phyloP scores from a whole-genome alignment of 345 rosid species.

The Lenwebbia sp. region DNA sequence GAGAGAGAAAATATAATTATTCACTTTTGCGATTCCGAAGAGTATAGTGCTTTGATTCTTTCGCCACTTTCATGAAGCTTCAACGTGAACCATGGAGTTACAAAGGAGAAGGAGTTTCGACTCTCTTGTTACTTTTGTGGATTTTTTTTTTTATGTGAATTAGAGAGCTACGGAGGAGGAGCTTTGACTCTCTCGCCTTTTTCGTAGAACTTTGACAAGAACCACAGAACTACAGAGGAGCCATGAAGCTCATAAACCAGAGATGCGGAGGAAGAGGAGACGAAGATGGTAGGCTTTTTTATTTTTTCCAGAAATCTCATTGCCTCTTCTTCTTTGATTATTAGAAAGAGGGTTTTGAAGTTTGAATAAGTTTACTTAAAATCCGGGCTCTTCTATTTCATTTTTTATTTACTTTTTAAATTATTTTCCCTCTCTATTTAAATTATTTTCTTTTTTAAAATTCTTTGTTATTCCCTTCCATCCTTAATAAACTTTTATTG shows the following conservation, averaged over 20 bases:
- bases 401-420: neutral
- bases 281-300: no score
- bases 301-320: neutral
- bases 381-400: neutral
- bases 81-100: neutral
- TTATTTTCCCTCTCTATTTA: neutral
- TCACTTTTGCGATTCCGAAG: rapidly evolving
- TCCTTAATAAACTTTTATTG: neutral
- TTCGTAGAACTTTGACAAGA: neutral
- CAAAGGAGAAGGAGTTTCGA: neutral
- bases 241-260: neutral
- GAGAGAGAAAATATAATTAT: neutral
- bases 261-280: neutral
- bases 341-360: neutral
- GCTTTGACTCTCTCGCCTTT: neutral
- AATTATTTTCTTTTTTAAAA: neutral
- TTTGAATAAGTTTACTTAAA: neutral
- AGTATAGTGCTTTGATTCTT: neutral
- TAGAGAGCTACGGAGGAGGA: rapidly evolving
- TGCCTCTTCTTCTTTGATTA: rapidly evolving
- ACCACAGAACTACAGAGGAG: neutral
- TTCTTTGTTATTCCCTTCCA: neutral
- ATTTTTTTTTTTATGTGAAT: neutral
- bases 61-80: neutral
- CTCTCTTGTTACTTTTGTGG: neutral